Percentiles rank a stretch among this genome's conserved stretches.
Conservation (phyloP, 192 early-diverging fungal genomes). For the Backusella australiensis region DNA sequence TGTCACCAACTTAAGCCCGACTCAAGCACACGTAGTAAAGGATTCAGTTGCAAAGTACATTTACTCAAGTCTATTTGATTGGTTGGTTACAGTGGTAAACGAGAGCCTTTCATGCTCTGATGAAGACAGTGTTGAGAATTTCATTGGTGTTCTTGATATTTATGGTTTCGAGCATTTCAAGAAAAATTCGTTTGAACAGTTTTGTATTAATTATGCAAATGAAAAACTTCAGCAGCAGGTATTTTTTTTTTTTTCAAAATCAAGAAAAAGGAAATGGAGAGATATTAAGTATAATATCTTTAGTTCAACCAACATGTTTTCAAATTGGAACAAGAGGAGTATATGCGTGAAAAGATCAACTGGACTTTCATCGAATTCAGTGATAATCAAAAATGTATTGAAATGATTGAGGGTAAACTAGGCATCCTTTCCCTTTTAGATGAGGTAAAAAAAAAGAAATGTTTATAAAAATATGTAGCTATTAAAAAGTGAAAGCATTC, state of each 20-base stretch:
- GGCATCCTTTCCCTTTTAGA: constrained; percentile 94
- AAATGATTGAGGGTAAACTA: constrained; percentile 94
- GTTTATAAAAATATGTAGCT: background rate
- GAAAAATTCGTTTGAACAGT: constrained; percentile 99
- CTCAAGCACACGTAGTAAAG: constrained; percentile 75
- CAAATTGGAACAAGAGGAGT: constrained; percentile 99
- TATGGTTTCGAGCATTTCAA: constrained; percentile 99
- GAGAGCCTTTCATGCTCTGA: constrained; percentile 65
- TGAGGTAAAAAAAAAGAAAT: constrained; percentile 64
- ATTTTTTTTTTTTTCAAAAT: background rate
- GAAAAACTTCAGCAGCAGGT: constrained; percentile 95
- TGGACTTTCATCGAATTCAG: constrained; percentile 99
- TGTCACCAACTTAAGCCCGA: constrained; percentile 71
- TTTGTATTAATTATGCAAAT: constrained; percentile 97
- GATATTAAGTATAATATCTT: background rate
- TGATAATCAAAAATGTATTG: constrained; percentile 99
- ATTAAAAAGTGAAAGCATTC: background rate
- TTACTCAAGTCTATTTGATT: constrained; percentile 94
- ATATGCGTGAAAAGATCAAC: constrained; percentile 92
- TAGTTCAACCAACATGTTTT: constrained; percentile 98
- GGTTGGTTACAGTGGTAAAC: constrained; percentile 92
- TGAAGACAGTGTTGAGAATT: constrained; percentile 42
- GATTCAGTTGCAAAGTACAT: constrained; percentile 98
- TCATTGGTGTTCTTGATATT: constrained; percentile 99
- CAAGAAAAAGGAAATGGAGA: background rate